Conservation (phyloP, 257 asterid species). For the Eustoma russellianum region DNA sequence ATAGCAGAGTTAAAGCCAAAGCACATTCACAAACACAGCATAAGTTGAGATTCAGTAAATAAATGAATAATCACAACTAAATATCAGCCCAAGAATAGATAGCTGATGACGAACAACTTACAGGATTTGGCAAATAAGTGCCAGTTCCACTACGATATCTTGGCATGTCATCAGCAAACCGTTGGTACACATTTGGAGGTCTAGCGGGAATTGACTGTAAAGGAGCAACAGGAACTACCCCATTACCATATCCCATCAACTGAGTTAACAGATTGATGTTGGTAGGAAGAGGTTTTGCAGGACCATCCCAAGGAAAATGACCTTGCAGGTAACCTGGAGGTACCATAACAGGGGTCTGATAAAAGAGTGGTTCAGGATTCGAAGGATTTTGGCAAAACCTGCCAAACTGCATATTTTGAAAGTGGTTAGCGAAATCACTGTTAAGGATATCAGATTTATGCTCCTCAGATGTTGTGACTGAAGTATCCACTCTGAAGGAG, state of each 20-base stretch:
- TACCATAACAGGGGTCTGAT: conserved; percentile 74
- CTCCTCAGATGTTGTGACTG: conserved; percentile 17
- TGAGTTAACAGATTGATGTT: conserved; percentile 57
- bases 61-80: no score
- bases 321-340: conserved; percentile 82
- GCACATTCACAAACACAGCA: no score
- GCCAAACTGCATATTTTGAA: conserved; percentile 82
- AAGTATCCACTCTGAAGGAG: conserved; percentile 35
- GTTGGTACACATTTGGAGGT: conserved; percentile 61
- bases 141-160: conserved; percentile 94
- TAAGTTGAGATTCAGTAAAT: no score
- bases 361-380: conserved; percentile 38
- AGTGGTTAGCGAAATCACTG: conserved; percentile 88
- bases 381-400: conserved; percentile 78
- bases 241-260: conserved; percentile 51
- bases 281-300: conserved; percentile 65
- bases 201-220: conserved; percentile 53
- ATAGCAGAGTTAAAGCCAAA: no score
- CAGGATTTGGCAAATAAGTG: conserved; percentile 94
- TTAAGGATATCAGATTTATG: conserved; percentile 68
- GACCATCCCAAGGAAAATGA: conserved; percentile 63
- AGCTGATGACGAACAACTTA: conserved; percentile 29
- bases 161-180: conserved; percentile 62
- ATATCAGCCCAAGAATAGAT: no score
- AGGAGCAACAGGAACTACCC: conserved; percentile 60